These are phyloP conservation scores for Neurospora sp. DNA, from an alignment of 495 filamentous ascomycete species.

Conservation along the genomic window DNA sequence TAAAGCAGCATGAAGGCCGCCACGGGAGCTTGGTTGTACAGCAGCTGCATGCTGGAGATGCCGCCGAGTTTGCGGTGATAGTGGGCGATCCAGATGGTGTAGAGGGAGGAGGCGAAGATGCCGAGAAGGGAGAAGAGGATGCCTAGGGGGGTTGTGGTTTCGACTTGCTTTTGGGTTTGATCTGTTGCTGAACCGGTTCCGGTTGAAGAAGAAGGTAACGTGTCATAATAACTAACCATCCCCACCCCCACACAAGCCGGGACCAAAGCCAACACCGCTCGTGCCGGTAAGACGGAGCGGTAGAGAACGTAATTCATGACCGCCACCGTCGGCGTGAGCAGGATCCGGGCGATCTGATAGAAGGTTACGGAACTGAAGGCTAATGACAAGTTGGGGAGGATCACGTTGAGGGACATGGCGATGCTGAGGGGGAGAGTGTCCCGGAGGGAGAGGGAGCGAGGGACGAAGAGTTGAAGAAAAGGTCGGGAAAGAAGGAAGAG, in stretches of 20 bases:
- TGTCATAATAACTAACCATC: constrained; percentile 63
- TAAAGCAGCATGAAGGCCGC: constrained; percentile 53
- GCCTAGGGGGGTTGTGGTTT: constrained; percentile 41
- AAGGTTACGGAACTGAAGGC: constrained; percentile 64
- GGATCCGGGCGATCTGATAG: constrained; percentile 62
- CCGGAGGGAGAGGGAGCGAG: constrained; percentile 41
- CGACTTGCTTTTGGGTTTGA: constrained; percentile 14
- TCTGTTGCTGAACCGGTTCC: not conserved
- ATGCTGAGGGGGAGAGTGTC: constrained; percentile 55
- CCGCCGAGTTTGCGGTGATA: constrained; percentile 53
- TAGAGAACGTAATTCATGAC: constrained; percentile 58
- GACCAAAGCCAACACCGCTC: constrained; percentile 45
- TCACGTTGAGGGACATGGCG: constrained; percentile 62
- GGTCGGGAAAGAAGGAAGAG: constrained; percentile 55
- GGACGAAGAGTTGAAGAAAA: constrained; percentile 38
- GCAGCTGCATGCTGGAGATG: constrained; percentile 60
- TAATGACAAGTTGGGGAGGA: constrained; percentile 64
- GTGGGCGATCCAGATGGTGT: constrained; percentile 58
- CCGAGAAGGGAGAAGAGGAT: constrained; percentile 55
- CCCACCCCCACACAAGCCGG: constrained; percentile 60
- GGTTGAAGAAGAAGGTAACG: constrained; percentile 27
- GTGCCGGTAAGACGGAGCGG: constrained; percentile 43
- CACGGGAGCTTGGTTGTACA: constrained; percentile 61
- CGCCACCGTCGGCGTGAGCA: constrained; percentile 60
- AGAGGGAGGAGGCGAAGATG: constrained; percentile 55